Conservation (phyloP, 257 asterid species). For the Leonotis leonurus region DNA sequence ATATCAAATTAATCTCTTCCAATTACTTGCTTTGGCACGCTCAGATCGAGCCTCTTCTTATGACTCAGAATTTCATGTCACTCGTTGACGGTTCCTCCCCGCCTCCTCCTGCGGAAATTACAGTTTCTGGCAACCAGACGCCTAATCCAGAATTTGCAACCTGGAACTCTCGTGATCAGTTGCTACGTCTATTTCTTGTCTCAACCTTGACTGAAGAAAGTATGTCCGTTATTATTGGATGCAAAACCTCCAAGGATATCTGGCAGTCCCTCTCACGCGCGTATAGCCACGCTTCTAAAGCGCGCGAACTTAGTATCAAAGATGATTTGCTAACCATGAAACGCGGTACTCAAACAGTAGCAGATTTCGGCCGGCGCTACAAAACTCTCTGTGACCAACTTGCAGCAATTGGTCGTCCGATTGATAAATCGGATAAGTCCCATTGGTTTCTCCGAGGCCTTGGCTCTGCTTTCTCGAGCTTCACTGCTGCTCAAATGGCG, state of each 20-base stretch:
- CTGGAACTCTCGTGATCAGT: background rate
- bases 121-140: background rate
- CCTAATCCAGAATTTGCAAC: background rate
- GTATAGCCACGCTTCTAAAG: background rate
- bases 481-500: background rate
- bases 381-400: background rate
- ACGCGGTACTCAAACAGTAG: background rate
- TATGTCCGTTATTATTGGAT: background rate
- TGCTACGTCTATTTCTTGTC: background rate
- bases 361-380: background rate
- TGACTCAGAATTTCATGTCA: background rate
- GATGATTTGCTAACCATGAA: background rate
- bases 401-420: background rate
- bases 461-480: background rate
- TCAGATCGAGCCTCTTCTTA: background rate
- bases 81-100: background rate
- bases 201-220: background rate
- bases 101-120: background rate
- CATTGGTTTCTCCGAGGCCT: background rate
- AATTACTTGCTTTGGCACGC: background rate
- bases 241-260: background rate
- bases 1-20: background rate
- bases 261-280: background rate
- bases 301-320: background rate
- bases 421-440: background rate